phyloP scores from a whole-genome alignment of 2,329 filamentous ascomycete genomes.

The Aspergillus intermedius region DNA sequence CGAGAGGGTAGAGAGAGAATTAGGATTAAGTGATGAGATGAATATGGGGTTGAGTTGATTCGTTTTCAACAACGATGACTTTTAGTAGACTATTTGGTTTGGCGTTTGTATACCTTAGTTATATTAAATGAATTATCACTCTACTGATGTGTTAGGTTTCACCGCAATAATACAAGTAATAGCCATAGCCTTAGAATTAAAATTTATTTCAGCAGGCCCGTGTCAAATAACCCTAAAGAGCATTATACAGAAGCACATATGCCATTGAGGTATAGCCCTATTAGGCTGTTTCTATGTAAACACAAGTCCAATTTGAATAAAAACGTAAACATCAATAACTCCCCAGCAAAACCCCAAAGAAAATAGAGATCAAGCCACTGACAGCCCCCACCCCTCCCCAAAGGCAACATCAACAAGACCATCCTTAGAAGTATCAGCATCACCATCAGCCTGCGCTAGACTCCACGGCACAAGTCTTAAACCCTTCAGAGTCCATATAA shows the following conservation, averaged over 20 bases:
- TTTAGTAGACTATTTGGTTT: neutral
- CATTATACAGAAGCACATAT: neutral
- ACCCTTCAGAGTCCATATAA: too few species aligned
- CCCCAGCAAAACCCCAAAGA: neutral
- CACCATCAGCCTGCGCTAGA: too few species aligned
- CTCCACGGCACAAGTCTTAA: too few species aligned
- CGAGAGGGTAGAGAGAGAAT: constrained; percentile 47
- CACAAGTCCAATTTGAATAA: neutral
- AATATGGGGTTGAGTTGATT: constrained; percentile 71
- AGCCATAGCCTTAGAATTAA: neutral
- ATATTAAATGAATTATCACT: neutral
- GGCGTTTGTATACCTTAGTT: neutral
- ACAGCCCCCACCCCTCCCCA: too few species aligned
- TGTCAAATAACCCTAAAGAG: neutral
- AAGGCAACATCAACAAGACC: too few species aligned
- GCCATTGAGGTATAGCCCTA: too few species aligned
- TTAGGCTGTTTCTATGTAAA: neutral
- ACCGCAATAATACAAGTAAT: neutral
- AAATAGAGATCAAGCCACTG: neutral
- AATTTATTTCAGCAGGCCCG: neutral
- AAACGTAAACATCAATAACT: too few species aligned
- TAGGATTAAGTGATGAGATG: constrained; percentile 78
- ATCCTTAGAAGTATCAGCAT: neutral
- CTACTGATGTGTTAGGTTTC: neutral
- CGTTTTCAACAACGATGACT: neutral